These are phyloP conservation scores for Solanum sitiens DNA, from an alignment of 257 asterid species.

Conservation along the genomic window DNA sequence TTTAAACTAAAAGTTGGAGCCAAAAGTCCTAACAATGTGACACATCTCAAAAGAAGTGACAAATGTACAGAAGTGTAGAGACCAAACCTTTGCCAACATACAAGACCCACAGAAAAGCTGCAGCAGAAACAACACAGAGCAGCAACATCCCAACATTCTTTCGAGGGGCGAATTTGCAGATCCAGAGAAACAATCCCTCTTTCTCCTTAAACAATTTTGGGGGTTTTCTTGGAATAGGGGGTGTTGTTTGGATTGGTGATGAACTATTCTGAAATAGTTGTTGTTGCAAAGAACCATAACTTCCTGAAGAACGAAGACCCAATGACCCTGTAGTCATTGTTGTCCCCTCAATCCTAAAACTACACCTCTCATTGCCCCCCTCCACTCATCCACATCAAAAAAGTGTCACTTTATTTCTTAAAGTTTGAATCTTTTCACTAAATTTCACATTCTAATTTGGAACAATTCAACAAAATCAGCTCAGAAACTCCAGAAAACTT, in stretches of 20 bases:
- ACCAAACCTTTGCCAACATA: constrained; percentile 71
- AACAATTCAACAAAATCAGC: not conserved
- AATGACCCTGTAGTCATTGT: constrained; percentile 87
- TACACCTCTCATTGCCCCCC: constrained; percentile 26
- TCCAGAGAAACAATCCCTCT: constrained; percentile 66
- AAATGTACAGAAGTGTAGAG: not conserved
- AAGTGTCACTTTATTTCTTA: not conserved
- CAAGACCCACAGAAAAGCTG: constrained; percentile 66
- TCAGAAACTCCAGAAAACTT: not conserved
- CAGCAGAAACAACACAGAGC: constrained; percentile 57
- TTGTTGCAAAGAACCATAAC: constrained; percentile 87
- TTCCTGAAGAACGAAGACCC: constrained; percentile 95
- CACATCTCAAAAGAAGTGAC: not conserved
- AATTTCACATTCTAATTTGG: not conserved
- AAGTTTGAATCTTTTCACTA: not conserved
- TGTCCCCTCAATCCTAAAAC: constrained; percentile 35
- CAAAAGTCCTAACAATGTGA: not conserved
- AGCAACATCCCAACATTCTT: constrained; percentile 95
- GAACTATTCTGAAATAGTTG: constrained; percentile 48
- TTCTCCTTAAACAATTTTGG: constrained; percentile 79
- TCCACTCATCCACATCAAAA: constrained; percentile 17
- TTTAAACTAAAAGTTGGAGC: not conserved
- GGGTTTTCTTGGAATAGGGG: constrained; percentile 53
- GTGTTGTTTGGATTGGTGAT: constrained; percentile 46
- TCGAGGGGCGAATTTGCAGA: constrained; percentile 75